Percentiles rank a stretch among this genome's conserved stretches.
These are phyloP conservation scores for Spinellus fusiger DNA, from an alignment of 192 early-diverging fungal species.

Conservation along the genomic window DNA sequence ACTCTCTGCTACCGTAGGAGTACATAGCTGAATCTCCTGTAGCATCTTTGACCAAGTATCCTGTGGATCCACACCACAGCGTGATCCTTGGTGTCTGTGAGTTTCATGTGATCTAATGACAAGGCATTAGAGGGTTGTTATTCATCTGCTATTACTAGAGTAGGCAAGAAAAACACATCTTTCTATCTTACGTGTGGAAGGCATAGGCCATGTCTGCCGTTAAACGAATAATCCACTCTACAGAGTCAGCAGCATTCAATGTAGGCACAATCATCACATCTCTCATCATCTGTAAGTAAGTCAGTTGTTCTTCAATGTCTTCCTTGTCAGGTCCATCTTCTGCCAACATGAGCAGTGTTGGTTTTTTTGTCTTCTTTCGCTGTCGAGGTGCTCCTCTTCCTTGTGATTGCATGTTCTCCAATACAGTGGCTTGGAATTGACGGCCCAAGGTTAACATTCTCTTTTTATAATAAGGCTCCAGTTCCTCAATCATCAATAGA, in stretches of 20 bases:
- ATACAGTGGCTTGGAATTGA: conserved; percentile 24
- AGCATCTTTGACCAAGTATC: conserved; percentile 39
- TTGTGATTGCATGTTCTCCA: not conserved
- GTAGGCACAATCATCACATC: conserved; percentile 32
- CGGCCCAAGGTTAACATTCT: conserved; percentile 10
- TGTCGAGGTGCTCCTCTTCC: not conserved
- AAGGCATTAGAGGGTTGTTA: too few relatives aligned
- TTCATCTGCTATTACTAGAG: too few relatives aligned
- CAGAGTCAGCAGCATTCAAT: conserved; percentile 30
- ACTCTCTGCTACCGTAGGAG: conserved; percentile 26
- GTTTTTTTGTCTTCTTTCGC: not conserved
- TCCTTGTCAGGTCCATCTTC: conserved; percentile 2
- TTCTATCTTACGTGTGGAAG: conserved; percentile 31
- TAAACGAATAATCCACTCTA: conserved; percentile 21
- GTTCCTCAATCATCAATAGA: conserved; percentile 34
- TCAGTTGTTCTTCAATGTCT: conserved; percentile 24
- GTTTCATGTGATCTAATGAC: too few relatives aligned
- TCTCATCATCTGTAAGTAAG: conserved; percentile 29
- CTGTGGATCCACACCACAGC: conserved; percentile 19
- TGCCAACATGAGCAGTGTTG: not conserved
- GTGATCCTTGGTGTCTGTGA: conserved; percentile 19
- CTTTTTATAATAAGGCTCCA: conserved; percentile 28
- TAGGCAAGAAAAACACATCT: too few relatives aligned
- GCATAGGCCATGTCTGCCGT: conserved; percentile 31
- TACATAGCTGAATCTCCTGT: conserved; percentile 40